phyloP scores from a whole-genome alignment of 495 filamentous ascomycete genomes.

The Polyplosphaeria fusca region DNA sequence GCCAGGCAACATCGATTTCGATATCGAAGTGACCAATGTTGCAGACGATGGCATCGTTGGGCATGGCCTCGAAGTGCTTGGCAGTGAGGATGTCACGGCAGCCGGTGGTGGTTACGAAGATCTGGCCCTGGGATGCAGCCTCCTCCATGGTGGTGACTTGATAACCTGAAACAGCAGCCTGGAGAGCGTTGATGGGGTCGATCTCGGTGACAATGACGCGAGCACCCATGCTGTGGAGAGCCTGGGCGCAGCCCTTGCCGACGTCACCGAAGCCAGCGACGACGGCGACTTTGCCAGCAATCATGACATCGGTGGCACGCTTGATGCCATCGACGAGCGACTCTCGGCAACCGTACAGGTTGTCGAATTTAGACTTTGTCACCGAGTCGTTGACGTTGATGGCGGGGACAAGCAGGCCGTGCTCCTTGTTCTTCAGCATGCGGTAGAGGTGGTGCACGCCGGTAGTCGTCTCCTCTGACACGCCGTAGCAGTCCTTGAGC shows the following conservation, averaged over 20 bases:
- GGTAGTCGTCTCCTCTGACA: constrained; percentile 99
- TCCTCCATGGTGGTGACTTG: constrained; percentile 98
- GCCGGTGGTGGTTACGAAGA: constrained; percentile 98
- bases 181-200: constrained; percentile 99
- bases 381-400: constrained; percentile 99
- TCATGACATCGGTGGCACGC: constrained; percentile 99
- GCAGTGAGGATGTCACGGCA: constrained; percentile 95
- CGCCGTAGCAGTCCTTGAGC: constrained; percentile 95
- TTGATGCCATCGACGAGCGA: constrained; percentile 99
- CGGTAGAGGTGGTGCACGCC: constrained; percentile 99
- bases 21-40: constrained; percentile 99
- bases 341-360: constrained; percentile 98
- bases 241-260: constrained; percentile 96
- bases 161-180: constrained; percentile 95
- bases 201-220: constrained; percentile 96
- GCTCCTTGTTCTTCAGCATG: constrained; percentile 82
- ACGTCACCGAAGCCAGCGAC: constrained; percentile 99
- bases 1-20: constrained; percentile 99
- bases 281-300: constrained; percentile 96
- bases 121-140: constrained; percentile 81
- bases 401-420: constrained; percentile 77
- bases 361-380: constrained; percentile 99
- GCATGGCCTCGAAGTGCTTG: constrained; percentile 94
- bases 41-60: constrained; percentile 98
- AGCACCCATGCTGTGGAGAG: constrained; percentile 93